Percentiles rank a stretch among this genome's conserved stretches.
Conservation (phyloP, 352 stramenopile genomes). For the Phytophthora brassicae region DNA sequence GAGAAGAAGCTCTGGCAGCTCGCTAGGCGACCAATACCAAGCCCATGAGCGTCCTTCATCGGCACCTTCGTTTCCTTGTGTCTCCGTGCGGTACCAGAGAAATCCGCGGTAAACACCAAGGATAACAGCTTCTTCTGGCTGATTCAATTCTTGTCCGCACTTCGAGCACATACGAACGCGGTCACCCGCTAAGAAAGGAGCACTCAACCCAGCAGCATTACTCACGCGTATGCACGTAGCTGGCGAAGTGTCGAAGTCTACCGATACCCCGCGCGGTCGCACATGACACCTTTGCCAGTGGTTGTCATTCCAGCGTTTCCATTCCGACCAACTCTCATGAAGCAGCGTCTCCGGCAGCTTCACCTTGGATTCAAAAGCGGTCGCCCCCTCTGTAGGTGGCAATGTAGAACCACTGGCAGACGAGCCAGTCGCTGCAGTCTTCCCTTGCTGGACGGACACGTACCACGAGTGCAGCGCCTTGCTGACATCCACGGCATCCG, state of each 20-base stretch:
- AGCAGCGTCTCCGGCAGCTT: constrained; percentile 64
- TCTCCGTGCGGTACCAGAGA: constrained; percentile 96
- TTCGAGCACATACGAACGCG: constrained; percentile 93
- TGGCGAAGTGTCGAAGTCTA: constrained; percentile 94
- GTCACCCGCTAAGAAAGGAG: constrained; percentile 93
- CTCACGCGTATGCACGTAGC: constrained; percentile 89
- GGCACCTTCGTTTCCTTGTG: constrained; percentile 95
- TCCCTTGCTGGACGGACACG: constrained; percentile 48
- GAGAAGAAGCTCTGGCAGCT: constrained; percentile 85
- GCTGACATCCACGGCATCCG: constrained; percentile 89
- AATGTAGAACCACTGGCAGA: constrained; percentile 5
- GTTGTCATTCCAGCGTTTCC: constrained; percentile 84
- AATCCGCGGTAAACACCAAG: constrained; percentile 91
- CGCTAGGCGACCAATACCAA: constrained; percentile 95
- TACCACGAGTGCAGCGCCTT: constrained; percentile 88
- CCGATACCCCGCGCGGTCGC: constrained; percentile 85
- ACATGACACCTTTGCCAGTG: constrained; percentile 81
- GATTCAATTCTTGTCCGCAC: constrained; percentile 93
- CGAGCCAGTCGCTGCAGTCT: constrained; percentile 15
- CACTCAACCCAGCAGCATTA: constrained; percentile 84
- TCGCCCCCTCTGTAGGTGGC: neutral
- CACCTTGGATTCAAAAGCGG: constrained; percentile 18
- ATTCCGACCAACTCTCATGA: constrained; percentile 77
- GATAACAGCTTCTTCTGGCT: constrained; percentile 96
- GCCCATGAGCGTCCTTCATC: constrained; percentile 92